Percentiles rank a stretch among this genome's conserved stretches.
Evolutionary conservation across 2,329 filamentous ascomycete genomes (phyloP).

Genomic region (Botrytis hyacinthi): DNA sequence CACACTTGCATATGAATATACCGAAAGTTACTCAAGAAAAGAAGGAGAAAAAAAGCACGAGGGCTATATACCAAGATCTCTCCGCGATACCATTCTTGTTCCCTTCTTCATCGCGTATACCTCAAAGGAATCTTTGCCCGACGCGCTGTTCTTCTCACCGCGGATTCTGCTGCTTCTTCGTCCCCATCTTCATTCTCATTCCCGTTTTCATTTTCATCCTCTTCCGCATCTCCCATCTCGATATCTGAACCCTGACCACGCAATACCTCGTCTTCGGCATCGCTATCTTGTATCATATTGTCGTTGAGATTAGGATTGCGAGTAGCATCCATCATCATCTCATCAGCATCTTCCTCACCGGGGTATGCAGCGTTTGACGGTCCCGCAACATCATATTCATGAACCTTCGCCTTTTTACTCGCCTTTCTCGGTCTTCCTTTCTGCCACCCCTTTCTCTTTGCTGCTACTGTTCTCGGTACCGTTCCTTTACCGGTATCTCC

Average conservation of each 20-base stretch:
- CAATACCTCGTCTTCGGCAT: not conserved
- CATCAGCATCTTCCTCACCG: not conserved
- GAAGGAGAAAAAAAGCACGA: not conserved
- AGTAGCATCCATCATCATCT: not conserved
- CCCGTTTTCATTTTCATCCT: not conserved
- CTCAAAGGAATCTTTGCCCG: not conserved
- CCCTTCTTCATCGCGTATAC: not conserved
- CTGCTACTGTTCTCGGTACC: constrained; percentile 1
- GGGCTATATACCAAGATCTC: not conserved
- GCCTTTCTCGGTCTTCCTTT: constrained; percentile 20
- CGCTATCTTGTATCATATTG: not conserved
- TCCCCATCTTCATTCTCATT: not conserved
- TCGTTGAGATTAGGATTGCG: no score
- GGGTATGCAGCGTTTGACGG: not conserved
- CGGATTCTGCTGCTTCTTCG: not conserved
- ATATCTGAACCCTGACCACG: not conserved
- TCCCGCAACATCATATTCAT: not conserved
- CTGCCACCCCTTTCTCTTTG: constrained; percentile 9
- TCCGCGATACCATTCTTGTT: not conserved
- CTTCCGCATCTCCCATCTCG: constrained; percentile 1
- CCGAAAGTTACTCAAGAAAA: not conserved
- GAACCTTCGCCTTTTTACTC: constrained; percentile 21
- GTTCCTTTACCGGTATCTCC: constrained; percentile 21
- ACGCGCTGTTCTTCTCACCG: not conserved
- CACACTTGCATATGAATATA: not conserved